These are phyloP conservation scores for Mycena vitilis DNA, from an alignment of 768 basidiomycete species.

Conservation along the genomic window DNA sequence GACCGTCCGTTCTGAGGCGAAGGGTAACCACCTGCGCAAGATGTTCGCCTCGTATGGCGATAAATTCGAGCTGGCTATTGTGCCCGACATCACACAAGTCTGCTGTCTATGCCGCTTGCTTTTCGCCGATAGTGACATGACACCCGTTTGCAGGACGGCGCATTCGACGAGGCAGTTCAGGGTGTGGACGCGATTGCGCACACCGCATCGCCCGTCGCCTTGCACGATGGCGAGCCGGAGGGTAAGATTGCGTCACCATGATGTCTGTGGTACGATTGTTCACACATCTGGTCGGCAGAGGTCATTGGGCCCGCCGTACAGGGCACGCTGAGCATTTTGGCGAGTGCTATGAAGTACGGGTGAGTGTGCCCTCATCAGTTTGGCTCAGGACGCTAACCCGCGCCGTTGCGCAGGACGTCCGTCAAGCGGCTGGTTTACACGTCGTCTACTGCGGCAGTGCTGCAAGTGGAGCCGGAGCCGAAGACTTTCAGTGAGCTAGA, in stretches of 20 bases:
- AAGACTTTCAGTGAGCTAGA: constrained; percentile 59
- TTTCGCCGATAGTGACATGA: background rate
- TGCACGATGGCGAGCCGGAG: constrained; percentile 56
- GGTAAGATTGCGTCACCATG: constrained; percentile 11
- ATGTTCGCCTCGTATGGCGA: constrained; percentile 65
- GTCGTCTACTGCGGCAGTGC: constrained; percentile 66
- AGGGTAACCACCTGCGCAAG: constrained; percentile 67
- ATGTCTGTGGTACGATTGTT: too few species aligned
- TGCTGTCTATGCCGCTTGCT: constrained; percentile 16
- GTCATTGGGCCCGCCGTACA: constrained; percentile 50
- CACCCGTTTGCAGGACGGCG: constrained; percentile 57
- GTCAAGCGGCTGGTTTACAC: constrained; percentile 80
- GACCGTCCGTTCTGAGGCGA: constrained; percentile 72
- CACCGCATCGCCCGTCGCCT: constrained; percentile 71
- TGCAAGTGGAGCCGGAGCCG: constrained; percentile 41
- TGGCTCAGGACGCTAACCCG: background rate
- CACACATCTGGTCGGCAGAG: constrained; percentile 24
- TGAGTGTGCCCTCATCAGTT: background rate
- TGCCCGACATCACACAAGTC: constrained; percentile 70
- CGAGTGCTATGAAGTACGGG: constrained; percentile 46
- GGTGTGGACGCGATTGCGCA: constrained; percentile 80
- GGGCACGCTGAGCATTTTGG: constrained; percentile 53
- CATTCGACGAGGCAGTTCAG: constrained; percentile 84
- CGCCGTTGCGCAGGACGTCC: constrained; percentile 42
- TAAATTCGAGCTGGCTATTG: constrained; percentile 72